Percentiles rank a stretch among this genome's conserved stretches.
Conservation (phyloP, 495 filamentous ascomycete genomes). For the Neurospora sp. region DNA sequence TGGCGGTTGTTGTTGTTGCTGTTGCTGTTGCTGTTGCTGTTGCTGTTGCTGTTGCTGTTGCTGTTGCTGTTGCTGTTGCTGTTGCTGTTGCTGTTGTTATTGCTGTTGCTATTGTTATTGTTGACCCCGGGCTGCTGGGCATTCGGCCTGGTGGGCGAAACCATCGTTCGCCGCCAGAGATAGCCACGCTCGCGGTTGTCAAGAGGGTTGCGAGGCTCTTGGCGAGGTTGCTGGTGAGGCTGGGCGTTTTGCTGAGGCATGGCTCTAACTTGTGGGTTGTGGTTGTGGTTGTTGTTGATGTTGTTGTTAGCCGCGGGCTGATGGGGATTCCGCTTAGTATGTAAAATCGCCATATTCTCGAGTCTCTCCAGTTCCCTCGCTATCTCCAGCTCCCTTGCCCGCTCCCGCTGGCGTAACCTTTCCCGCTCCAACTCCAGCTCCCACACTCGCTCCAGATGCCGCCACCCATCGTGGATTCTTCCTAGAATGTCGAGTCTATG, state of each 20-base stretch:
- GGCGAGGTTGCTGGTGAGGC: not conserved
- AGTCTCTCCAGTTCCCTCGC: not conserved
- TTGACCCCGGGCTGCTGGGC: too few relatives aligned
- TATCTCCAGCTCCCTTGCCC: not conserved
- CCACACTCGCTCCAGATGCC: not conserved
- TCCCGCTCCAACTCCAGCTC: not conserved
- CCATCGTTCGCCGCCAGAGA: not conserved
- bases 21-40: too few relatives aligned
- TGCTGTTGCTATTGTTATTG: too few relatives aligned
- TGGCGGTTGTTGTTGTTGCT: too few relatives aligned
- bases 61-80: too few relatives aligned
- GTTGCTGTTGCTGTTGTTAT: too few relatives aligned
- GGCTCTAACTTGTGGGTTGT: not conserved
- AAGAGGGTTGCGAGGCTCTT: not conserved
- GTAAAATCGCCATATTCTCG: not conserved
- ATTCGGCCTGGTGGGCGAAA: not conserved
- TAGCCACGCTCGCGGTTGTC: not conserved
- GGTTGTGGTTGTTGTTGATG: not conserved
- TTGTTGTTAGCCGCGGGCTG: not conserved
- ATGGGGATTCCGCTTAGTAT: not conserved
- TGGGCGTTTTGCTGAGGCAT: not conserved
- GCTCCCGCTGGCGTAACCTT: not conserved
- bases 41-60: too few relatives aligned
- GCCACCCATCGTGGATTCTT: not conserved
- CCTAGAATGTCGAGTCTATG: not conserved